Percentiles rank a stretch among this genome's conserved stretches.
phyloP scores from a whole-genome alignment of 352 stramenopile genomes.

The Phytophthora agathidicida region DNA sequence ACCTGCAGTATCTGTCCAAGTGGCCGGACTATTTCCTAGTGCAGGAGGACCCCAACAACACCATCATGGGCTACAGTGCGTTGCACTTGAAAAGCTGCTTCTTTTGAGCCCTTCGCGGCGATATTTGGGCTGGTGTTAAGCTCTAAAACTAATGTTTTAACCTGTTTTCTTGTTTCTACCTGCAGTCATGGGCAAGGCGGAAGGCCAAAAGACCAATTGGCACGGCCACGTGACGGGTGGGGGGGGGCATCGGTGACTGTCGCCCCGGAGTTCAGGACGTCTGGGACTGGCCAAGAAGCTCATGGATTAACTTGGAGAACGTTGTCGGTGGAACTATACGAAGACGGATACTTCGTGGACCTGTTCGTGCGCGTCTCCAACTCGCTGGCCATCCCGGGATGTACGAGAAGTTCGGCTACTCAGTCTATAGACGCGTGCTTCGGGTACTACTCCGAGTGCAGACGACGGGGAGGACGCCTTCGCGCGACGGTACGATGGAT shows the following conservation, averaged over 20 bases:
- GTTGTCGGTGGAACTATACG: constrained; percentile 81
- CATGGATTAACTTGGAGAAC: constrained; percentile 95
- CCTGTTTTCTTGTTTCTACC: constrained; percentile 13
- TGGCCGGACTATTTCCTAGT: constrained; percentile 98
- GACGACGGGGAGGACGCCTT: constrained; percentile 89
- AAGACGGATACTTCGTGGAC: constrained; percentile 99
- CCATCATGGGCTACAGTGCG: constrained; percentile 96
- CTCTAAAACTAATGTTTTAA: constrained; percentile 3
- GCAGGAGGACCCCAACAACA: constrained; percentile 92
- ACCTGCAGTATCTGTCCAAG: constrained; percentile 96
- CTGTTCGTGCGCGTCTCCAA: constrained; percentile 98
- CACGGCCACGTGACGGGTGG: constrained; percentile 98
- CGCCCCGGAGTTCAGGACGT: constrained; percentile 94
- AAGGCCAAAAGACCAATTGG: constrained; percentile 95
- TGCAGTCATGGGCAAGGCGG: constrained; percentile 95
- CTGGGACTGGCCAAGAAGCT: constrained; percentile 92
- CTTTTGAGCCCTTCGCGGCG: not conserved
- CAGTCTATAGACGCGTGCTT: constrained; percentile 91
- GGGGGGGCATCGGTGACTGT: constrained; percentile 99
- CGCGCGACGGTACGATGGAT: constrained; percentile 56
- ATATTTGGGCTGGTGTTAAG: not conserved
- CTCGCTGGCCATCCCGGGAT: constrained; percentile 90
- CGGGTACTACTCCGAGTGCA: constrained; percentile 92
- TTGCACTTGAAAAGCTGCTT: constrained; percentile 3
- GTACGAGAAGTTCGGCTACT: constrained; percentile 95